Evolutionary conservation across 192 early-diverging fungal species (phyloP).

Genomic region (Chytriomyces sp.): DNA sequence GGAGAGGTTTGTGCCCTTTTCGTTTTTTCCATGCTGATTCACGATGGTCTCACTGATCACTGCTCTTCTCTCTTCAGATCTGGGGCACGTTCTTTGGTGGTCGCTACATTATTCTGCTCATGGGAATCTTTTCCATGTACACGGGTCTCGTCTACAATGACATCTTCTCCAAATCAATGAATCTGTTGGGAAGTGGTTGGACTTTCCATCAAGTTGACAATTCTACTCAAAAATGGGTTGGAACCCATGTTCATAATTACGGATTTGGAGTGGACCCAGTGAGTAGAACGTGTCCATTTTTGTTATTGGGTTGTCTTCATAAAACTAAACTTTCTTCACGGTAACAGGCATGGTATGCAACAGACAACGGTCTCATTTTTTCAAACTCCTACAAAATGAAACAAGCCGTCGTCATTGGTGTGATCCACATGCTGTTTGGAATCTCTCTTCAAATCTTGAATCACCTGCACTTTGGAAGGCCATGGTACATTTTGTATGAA

Average conservation of each 20-base stretch:
- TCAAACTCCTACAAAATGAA: slow-evolving; percentile 99
- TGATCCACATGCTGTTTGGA: slow-evolving; percentile 97
- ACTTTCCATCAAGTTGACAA: slow-evolving; percentile 70
- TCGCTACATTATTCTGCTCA: slow-evolving; percentile 96
- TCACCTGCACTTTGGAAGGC: slow-evolving; percentile 85
- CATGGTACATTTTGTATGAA: slow-evolving; percentile 79
- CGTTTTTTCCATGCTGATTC: background rate
- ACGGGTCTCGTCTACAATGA: slow-evolving; percentile 99
- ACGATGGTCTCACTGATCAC: slow-evolving; percentile 1
- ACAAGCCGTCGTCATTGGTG: slow-evolving; percentile 93
- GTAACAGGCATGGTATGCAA: slow-evolving; percentile 81
- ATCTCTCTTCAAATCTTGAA: slow-evolving; percentile 89
- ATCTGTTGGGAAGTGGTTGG: slow-evolving; percentile 78
- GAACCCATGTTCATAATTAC: slow-evolving; percentile 72
- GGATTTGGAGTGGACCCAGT: slow-evolving; percentile 87
- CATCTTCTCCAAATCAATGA: slow-evolving; percentile 86
- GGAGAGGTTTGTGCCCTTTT: slow-evolving; percentile 73
- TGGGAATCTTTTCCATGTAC: slow-evolving; percentile 97
- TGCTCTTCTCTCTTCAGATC: slow-evolving; percentile 56
- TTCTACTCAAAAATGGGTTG: slow-evolving; percentile 62
- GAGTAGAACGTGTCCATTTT: slow-evolving; percentile 27
- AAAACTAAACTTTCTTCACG: background rate
- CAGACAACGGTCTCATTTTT: slow-evolving; percentile 94
- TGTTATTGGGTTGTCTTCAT: slow-evolving; percentile 19
- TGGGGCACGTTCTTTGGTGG: slow-evolving; percentile 91